Evolutionary conservation across 306 rosid species (phyloP).

Genomic region (Cicer bijugum): DNA sequence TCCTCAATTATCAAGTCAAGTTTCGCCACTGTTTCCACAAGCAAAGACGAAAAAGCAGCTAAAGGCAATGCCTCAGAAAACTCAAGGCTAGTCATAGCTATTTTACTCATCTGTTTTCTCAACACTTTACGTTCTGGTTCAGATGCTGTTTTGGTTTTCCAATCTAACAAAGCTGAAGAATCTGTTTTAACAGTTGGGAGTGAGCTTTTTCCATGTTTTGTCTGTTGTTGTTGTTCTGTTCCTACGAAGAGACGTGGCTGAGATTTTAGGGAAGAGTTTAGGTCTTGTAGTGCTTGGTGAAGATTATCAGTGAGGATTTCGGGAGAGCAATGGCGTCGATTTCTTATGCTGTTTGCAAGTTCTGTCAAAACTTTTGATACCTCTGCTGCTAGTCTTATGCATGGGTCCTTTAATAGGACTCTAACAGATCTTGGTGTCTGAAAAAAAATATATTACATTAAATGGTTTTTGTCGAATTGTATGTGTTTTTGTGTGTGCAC

Average conservation of each 20-base stretch:
- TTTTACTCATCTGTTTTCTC: slow-evolving; percentile 73
- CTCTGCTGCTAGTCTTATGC: slow-evolving; percentile 68
- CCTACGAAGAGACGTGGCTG: slow-evolving; percentile 86
- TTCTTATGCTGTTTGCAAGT: slow-evolving; percentile 70
- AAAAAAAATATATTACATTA: neutral
- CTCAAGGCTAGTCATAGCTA: slow-evolving; percentile 77
- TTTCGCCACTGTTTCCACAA: slow-evolving; percentile 86
- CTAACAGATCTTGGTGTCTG: slow-evolving; percentile 74
- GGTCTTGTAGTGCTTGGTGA: slow-evolving; percentile 76
- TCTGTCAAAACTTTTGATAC: slow-evolving; percentile 73
- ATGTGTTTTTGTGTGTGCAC: too few species aligned
- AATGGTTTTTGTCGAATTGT: too few species aligned
- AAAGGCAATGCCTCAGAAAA: slow-evolving; percentile 88
- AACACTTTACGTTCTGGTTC: slow-evolving; percentile 49
- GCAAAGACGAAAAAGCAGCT: slow-evolving; percentile 86
- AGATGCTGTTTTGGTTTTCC: slow-evolving; percentile 51
- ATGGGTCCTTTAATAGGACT: slow-evolving; percentile 77
- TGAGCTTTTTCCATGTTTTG: slow-evolving; percentile 42
- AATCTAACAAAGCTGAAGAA: slow-evolving; percentile 60
- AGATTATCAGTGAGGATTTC: slow-evolving; percentile 84
- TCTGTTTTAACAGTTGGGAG: slow-evolving; percentile 71
- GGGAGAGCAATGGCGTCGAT: slow-evolving; percentile 72
- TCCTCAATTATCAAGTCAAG: slow-evolving; percentile 70
- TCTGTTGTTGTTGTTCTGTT: slow-evolving; percentile 34
- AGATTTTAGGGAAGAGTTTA: slow-evolving; percentile 73